These are phyloP conservation scores for Vitis vinifera DNA, from an alignment of 164 flowering plant species.

Conservation along the genomic window ASM3070453v1 NC_081807.1:1620501-1621000, in stretches of 20 bases:
- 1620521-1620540: too few species aligned
- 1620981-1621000: conserved; percentile 80
- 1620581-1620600: too few species aligned
- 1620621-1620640: too few species aligned
- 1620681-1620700: too few species aligned
- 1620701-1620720: neutral
- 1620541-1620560: too few species aligned
- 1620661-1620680: too few species aligned
- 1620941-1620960: conserved; percentile 90
- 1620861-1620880: conserved; percentile 73
- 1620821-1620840: conserved; percentile 36
- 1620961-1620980: conserved; percentile 98
- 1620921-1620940: conserved; percentile 60
- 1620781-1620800: conserved; percentile 91
- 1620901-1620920: conserved; percentile 59
- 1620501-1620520: too few species aligned
- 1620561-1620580: too few species aligned
- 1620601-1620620: too few species aligned
- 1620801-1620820: conserved; percentile 85
- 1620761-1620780: conserved; percentile 75
- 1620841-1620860: conserved; percentile 58
- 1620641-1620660: too few species aligned
- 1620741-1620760: conserved; percentile 83
- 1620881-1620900: conserved; percentile 50
- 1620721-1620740: neutral